These are phyloP conservation scores for Monosporascus sp. DNA, from an alignment of 2,329 filamentous ascomycete genomes.

Conservation along the genomic window DNA sequence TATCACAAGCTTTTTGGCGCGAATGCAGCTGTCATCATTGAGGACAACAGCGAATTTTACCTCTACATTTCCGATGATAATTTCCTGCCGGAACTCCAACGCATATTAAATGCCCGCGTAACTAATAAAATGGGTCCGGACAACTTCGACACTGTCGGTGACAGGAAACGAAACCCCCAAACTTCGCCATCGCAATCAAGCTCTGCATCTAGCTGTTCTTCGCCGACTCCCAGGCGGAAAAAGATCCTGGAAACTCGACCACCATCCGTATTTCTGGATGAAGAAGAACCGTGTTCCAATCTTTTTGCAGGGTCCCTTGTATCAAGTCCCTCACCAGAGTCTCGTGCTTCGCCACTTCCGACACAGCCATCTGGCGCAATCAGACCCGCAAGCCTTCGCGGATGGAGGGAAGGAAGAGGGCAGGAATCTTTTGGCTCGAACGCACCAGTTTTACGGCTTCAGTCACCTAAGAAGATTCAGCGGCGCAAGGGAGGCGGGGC, in stretches of 20 bases:
- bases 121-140: not conserved
- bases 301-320: not conserved
- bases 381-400: not conserved
- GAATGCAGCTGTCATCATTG: not conserved
- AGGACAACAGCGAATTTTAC: not conserved
- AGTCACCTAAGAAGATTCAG: not conserved
- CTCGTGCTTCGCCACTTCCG: not conserved
- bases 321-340: not conserved
- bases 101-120: not conserved
- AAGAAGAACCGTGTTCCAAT: not conserved
- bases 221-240: not conserved
- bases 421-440: not conserved
- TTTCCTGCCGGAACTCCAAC: not conserved
- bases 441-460: not conserved
- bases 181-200: not conserved
- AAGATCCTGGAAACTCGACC: not conserved
- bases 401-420: not conserved
- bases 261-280: not conserved
- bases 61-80: not conserved
- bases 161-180: not conserved
- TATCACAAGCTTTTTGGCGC: not conserved
- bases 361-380: not conserved
- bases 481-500: no score
- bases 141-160: not conserved
- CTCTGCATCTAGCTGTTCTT: not conserved